Evolutionary conservation across 371 early-diverging fungal species (phyloP).

Genomic region (Mucor saturninus): DNA sequence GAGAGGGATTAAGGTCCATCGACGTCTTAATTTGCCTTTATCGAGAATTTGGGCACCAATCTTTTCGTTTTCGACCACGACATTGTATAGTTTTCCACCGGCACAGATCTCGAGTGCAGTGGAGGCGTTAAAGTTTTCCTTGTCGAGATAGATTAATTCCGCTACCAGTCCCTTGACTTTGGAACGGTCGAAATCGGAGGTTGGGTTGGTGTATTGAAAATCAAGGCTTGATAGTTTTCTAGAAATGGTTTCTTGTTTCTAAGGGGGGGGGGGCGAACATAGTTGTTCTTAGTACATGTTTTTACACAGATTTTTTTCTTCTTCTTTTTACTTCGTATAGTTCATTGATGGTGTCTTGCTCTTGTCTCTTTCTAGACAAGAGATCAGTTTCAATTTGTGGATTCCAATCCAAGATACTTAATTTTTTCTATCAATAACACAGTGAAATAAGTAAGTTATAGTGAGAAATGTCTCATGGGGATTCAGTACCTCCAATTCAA

Average conservation of each 20-base stretch:
- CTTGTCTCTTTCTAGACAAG: slow-evolving; percentile 36
- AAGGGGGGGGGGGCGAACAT: not conserved
- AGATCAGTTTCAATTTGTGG: slow-evolving; percentile 53
- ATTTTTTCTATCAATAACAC: slow-evolving; percentile 21
- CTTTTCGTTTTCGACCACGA: slow-evolving; percentile 93
- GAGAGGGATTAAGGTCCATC: slow-evolving; percentile 97
- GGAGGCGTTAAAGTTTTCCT: slow-evolving; percentile 63
- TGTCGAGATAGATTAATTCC: slow-evolving; percentile 77
- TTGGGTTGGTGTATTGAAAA: slow-evolving; percentile 73
- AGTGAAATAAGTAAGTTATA: no score
- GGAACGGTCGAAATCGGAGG: slow-evolving; percentile 85
- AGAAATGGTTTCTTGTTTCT: slow-evolving; percentile 55
- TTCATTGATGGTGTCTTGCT: slow-evolving; percentile 37
- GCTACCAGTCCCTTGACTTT: slow-evolving; percentile 94
- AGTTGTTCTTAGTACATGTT: no score
- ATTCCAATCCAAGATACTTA: slow-evolving; percentile 57
- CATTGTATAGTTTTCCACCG: slow-evolving; percentile 91
- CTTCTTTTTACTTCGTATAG: slow-evolving; percentile 44
- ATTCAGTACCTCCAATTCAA: slow-evolving; percentile 4
- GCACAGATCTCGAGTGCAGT: slow-evolving; percentile 94
- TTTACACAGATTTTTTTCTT: no score
- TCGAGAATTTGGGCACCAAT: slow-evolving; percentile 87
- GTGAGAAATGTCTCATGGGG: no score
- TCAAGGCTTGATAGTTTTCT: slow-evolving; percentile 64
- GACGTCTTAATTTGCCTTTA: slow-evolving; percentile 75